phyloP scores from a whole-genome alignment of 164 flowering plant genomes.

The Litsea cubeba region DNA sequence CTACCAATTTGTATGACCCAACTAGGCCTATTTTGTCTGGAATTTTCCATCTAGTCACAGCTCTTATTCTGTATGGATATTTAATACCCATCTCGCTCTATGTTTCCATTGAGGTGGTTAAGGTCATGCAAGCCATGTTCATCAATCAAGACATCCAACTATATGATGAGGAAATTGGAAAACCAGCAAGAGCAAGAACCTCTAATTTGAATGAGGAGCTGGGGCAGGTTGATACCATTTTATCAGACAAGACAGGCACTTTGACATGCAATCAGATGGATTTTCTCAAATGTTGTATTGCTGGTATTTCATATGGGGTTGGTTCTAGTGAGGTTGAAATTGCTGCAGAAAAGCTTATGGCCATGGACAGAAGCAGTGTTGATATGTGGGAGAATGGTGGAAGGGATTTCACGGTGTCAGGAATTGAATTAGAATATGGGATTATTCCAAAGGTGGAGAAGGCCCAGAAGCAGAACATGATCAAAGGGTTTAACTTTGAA shows the following conservation, averaged over 20 bases:
- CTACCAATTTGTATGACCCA: slow-evolving; percentile 50
- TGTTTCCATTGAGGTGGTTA: slow-evolving; percentile 80
- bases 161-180: slow-evolving; percentile 70
- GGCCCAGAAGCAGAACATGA: slow-evolving; percentile 18
- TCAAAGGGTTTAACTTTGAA: slow-evolving; percentile 87
- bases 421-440: slow-evolving; percentile 58
- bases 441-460: slow-evolving; percentile 35
- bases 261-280: slow-evolving; percentile 96
- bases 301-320: slow-evolving; percentile 74
- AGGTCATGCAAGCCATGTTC: slow-evolving; percentile 70
- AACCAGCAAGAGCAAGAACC: slow-evolving; percentile 69
- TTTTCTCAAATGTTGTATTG: slow-evolving; percentile 85
- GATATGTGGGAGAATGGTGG: slow-evolving; percentile 10
- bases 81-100: slow-evolving; percentile 80
- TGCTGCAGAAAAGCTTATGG: slow-evolving; percentile 85
- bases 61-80: slow-evolving; percentile 64
- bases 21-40: slow-evolving; percentile 44
- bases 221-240: slow-evolving; percentile 80
- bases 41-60: slow-evolving; percentile 61
- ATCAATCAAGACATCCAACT: slow-evolving; percentile 66
- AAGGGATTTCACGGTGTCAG: slow-evolving; percentile 24
- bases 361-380: slow-evolving; percentile 23
- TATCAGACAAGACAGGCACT: slow-evolving; percentile 88
- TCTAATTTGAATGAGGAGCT: slow-evolving; percentile 89
- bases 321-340: slow-evolving; percentile 82